Base-by-base conservation (phyloP, 108 stramenopile genomes). In the Cylindrotheca fusiformis region DNA sequence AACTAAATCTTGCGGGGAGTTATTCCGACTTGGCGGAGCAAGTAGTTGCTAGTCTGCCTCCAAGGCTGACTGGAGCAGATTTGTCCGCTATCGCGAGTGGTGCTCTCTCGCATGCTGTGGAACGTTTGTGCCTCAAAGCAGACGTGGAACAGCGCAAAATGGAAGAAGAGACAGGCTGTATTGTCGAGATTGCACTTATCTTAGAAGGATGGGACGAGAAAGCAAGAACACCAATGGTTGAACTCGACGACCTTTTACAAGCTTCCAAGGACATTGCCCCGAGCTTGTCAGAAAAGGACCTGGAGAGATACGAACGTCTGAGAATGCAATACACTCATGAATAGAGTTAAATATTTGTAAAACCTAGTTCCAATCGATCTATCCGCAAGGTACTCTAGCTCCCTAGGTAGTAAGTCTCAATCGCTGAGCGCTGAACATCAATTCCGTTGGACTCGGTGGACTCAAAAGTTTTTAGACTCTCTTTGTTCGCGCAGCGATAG, bases 41-140 rank as follows among this genome's bases (percentile, higher is more conserved):
- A 41, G 82, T 95, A 22, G 90, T 88, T 54, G 72, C 80, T 6
- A 67, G 72, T 6, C 65, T 95, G 20, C 93, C 97, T 4, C 60
- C 79, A 3, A 78, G 86, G 21, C 75, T 97, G 26, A 95, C 91
- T 46, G 96, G 96, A 23, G 97, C 97, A 0, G 97, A 98, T 60
- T 90, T 98, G 52, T 91, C 95, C 18, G 86, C 90, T 18, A 81
- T 97, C 23, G 92, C 91, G 6, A 90, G 83, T 28, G 85, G 83
- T 19, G 96, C 96, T 36, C 65, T 95, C 5, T 79, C 86, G 69
- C 68, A 62, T 12, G 90, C 90, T 19, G 60, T 94, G 21, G 72
- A 79, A 44, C 76, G 95, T 50, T 57, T 92, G 17, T 92, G 94
- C 54, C 76, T 74, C 10, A 54, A 77, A 59, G 87, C 86, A 21